A percentile compares a stretch with the other conserved stretches of the same genome.
These are phyloP conservation scores for Wickerhamomyces hampshirensis DNA, from an alignment of 805 yeast species.

Conservation along the genomic window DNA sequence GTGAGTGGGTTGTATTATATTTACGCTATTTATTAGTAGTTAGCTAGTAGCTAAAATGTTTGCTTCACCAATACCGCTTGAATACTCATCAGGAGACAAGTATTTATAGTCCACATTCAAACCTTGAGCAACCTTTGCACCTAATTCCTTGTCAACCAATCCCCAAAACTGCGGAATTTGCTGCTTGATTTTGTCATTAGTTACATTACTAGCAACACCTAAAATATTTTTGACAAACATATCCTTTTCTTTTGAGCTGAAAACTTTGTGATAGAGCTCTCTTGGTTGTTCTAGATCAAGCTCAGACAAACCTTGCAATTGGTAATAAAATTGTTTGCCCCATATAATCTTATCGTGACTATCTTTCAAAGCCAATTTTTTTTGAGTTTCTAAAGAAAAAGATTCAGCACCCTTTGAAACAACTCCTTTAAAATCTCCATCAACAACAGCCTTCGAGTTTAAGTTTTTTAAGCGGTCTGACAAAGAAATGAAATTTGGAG, in stretches of 20 bases:
- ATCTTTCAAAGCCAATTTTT: slow-evolving; percentile 19
- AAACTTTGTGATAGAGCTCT: slow-evolving; percentile 37
- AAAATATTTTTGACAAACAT: slow-evolving; percentile 34
- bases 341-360: slow-evolving; percentile 34
- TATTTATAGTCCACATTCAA: slow-evolving; percentile 34
- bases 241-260: slow-evolving; percentile 27
- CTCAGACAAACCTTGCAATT: slow-evolving; percentile 37
- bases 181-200: slow-evolving; percentile 28
- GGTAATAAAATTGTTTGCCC: slow-evolving; percentile 32
- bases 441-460: not conserved
- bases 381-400: slow-evolving; percentile 27
- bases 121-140: slow-evolving; percentile 36
- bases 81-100: slow-evolving; percentile 31
- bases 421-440: not conserved
- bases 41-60: slow-evolving; percentile 2
- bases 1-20: no score
- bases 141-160: slow-evolving; percentile 35
- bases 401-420: slow-evolving; percentile 13
- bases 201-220: slow-evolving; percentile 34
- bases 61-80: slow-evolving; percentile 24
- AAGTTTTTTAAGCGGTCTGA: not conserved
- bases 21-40: no score
- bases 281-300: slow-evolving; percentile 45
- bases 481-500: slow-evolving; percentile 43
- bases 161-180: slow-evolving; percentile 40